Percentiles rank a stretch among this genome's conserved stretches.
Evolutionary conservation across 768 basidiomycete genomes (phyloP).

Genomic region (Dioszegia aurantiaca): DNA sequence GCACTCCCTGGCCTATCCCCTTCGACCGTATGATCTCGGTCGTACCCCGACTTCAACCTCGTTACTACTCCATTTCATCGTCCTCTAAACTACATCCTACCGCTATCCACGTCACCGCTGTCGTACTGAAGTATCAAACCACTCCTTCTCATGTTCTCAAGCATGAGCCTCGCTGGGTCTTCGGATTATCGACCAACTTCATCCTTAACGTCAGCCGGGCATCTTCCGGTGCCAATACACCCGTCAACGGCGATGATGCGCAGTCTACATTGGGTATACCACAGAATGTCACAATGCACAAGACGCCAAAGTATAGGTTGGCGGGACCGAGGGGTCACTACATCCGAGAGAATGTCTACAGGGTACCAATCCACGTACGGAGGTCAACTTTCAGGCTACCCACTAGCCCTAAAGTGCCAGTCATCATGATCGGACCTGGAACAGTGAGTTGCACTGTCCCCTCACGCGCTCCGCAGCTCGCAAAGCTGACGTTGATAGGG

Average conservation of each 20-base stretch:
- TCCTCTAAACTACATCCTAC: constrained; percentile 88
- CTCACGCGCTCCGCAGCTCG: background rate
- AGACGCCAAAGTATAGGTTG: constrained; percentile 71
- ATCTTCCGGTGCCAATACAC: constrained; percentile 41
- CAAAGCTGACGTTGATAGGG: constrained; percentile 56
- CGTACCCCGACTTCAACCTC: constrained; percentile 88
- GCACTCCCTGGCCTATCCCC: constrained; percentile 81
- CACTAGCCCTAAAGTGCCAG: constrained; percentile 95
- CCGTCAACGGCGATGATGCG: constrained; percentile 18
- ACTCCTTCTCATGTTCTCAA: constrained; percentile 61
- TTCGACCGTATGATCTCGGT: constrained; percentile 95
- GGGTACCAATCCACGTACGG: constrained; percentile 88
- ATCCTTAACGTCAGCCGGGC: constrained; percentile 85
- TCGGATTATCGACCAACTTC: constrained; percentile 70
- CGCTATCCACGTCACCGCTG: constrained; percentile 88
- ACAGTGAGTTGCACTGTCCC: constrained; percentile 67
- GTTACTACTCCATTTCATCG: constrained; percentile 98
- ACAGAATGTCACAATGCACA: constrained; percentile 48
- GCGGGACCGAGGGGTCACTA: constrained; percentile 88
- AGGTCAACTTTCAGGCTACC: constrained; percentile 95
- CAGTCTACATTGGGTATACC: constrained; percentile 31
- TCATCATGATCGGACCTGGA: constrained; percentile 98
- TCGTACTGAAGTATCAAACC: constrained; percentile 86
- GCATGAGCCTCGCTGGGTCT: constrained; percentile 63
- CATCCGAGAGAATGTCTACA: constrained; percentile 65